Base-by-base conservation (phyloP, 1,284 basidiomycete species). In the Cutaneotrichosporon spelunceum region DNA sequence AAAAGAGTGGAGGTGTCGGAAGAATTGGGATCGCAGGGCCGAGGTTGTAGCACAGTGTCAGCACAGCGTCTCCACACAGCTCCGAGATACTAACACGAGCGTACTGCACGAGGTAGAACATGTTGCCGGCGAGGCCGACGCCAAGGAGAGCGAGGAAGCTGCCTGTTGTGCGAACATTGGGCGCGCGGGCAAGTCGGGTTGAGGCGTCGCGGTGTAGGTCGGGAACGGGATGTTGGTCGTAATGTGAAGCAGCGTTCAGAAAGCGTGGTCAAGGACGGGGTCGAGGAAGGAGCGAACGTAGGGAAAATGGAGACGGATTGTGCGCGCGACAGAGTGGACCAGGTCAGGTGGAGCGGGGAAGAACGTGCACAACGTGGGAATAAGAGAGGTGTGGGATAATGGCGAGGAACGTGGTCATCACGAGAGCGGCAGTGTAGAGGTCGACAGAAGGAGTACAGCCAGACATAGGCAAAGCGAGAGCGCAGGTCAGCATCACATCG, bases 81-180 rank as follows among this genome's bases (percentile, higher is more conserved):
- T 8, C 19, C 13, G 30, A 11, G 16, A 55, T 30, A 77, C 75
- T 59, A 58, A 77, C 76, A 53, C 71, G 68, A 61, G 66, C 70
- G 69, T 74, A 79, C 67, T 77, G 71, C 57, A 74, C 55, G 44
- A 79, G 70, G 63, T 73, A 70, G 72, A 68, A 75, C 50, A 66
- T 61, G 59, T 70, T 69, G 53, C 69, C 75, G 56, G 62, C 65
- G 57, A 78, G 62, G 30, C 72, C 68, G 58, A 72, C 70, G 47
- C 67, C 67, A 68, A 75, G 73, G 59, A 79, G 68, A 57, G 56
- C 66, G 64, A 74, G 66, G 75, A 74, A 79, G 64, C 72, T 71
- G 64, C 70, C 76, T 78, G 69, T 59, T 42, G 16, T 16, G 36
- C 11, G n/a, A 45, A 53, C 33, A 47, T 30, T 16, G 45, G 24